Evolutionary conservation across 768 basidiomycete genomes (phyloP), one percentile per base, ranked within the genome.

Genomic region (Suillus weaverae): DNA sequence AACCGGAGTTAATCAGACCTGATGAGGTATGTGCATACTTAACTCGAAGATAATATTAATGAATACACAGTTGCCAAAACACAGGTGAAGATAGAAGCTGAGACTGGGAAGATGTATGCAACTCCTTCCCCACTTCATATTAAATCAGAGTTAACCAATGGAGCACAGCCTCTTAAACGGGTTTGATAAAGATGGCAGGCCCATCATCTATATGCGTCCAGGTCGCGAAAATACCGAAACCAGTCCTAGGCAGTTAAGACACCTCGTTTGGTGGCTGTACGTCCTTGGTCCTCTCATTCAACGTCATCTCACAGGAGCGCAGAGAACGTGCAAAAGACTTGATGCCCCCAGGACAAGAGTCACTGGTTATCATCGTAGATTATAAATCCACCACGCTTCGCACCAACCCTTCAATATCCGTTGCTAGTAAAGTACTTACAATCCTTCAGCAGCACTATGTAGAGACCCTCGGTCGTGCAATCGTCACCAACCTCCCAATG

Each of bases 391-490:
- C 90, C 1, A 94, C 93, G 0, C 81, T 94, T 1, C 85, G 89
- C 41, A 91, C 90, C 18, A 95, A 91, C 76, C 94, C 94, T 16
- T 92, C 93, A 16, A 86, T 95, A 70, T 89, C 88, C 9, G 83
- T 91, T 13, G 92, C 90, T 0, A 81, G 89, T 61, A 92, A 94
- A 78, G 89, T 83, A 53, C 83, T 95, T 26, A 80, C 83, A 62
- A 94, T 95, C 70, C 82, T 95, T 48, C 94, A 95, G 72, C 86
- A 92, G 67, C 92, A 96, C 74, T 96, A 96, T 70, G 90, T 91
- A 39, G 93, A 95, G 75, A 91, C 92, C 5, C 85, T 96, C 48
- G 94, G 94, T 36, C 85, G 92, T 14, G 94, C 91, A 35, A 81
- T 95, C 44, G 89, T 95, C 57, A 86, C 91, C 56, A 94, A 94